These are phyloP conservation scores for Kazachstania kunashirensis DNA, from an alignment of 805 yeast species.

Conservation along the genomic window DNA sequence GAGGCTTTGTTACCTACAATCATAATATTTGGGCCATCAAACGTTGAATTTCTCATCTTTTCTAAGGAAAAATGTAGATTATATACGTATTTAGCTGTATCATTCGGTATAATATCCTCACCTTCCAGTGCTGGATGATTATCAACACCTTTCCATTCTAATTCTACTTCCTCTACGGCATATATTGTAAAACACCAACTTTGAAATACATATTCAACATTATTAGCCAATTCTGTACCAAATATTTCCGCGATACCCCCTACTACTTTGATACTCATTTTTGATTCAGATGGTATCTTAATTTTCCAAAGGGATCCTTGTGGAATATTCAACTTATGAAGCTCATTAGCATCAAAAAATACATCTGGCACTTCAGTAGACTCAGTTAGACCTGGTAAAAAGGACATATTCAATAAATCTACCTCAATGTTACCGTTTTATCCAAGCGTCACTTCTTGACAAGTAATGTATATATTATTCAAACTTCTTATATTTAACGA, in stretches of 20 bases:
- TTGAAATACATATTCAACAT: constrained; percentile 48
- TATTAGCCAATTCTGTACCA: constrained; percentile 84
- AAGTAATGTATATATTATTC: neutral
- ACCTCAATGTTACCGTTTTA: no score
- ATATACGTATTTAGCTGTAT: constrained; percentile 61
- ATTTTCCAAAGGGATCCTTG: constrained; percentile 27
- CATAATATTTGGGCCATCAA: constrained; percentile 41
- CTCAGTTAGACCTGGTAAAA: constrained; percentile 12
- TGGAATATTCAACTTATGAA: constrained; percentile 13
- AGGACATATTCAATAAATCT: neutral
- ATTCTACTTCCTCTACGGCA: constrained; percentile 55
- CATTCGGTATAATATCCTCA: constrained; percentile 44
- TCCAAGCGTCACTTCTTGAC: no score
- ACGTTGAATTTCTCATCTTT: constrained; percentile 32
- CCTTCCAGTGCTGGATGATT: constrained; percentile 22
- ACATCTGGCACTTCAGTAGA: constrained; percentile 5
- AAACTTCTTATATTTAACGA: neutral
- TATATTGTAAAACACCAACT: constrained; percentile 47
- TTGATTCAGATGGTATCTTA: constrained; percentile 34
- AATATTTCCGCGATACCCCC: constrained; percentile 79
- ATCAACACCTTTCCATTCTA: constrained; percentile 37
- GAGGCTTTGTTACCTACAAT: constrained; percentile 61
- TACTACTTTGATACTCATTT: constrained; percentile 30
- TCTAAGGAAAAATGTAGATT: constrained; percentile 74
- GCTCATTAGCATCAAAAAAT: constrained; percentile 13